Evolutionary conservation across 2,329 filamentous ascomycete species (phyloP).

Genomic region (Cladophialophora bantiana): DNA sequence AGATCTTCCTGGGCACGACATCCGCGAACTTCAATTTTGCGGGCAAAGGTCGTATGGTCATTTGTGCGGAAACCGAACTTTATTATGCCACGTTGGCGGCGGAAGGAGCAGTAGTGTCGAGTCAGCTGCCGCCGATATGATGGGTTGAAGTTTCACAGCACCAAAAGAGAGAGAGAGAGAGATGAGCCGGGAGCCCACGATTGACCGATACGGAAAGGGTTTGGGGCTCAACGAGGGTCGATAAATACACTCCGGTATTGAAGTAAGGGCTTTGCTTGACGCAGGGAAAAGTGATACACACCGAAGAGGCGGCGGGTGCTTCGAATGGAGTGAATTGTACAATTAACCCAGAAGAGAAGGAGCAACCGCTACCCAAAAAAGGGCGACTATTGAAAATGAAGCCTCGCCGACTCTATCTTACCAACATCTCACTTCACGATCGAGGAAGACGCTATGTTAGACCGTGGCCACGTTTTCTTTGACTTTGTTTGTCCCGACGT

Average conservation of each 20-base stretch:
- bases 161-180: not conserved
- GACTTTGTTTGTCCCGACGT: not conserved
- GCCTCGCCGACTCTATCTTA: not conserved
- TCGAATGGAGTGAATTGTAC: no score
- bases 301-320: no score
- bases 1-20: slow-evolving; percentile 56
- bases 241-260: no score
- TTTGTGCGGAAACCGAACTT: slow-evolving; percentile 34
- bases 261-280: no score
- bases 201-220: not conserved
- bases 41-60: slow-evolving; percentile 37
- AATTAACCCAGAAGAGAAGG: no score
- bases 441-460: not conserved
- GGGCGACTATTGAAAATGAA: not conserved
- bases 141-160: not conserved
- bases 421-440: not conserved
- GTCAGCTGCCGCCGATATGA: slow-evolving; percentile 31
- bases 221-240: not conserved
- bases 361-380: no score
- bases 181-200: not conserved
- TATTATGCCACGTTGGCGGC: slow-evolving; percentile 36
- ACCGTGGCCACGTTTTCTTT: not conserved
- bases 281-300: no score
- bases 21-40: slow-evolving; percentile 42
- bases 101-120: slow-evolving; percentile 30